A percentile compares a stretch with the other conserved stretches of the same genome.
Conservation (phyloP, 306 rosid species). For the Sindora glabra region DNA sequence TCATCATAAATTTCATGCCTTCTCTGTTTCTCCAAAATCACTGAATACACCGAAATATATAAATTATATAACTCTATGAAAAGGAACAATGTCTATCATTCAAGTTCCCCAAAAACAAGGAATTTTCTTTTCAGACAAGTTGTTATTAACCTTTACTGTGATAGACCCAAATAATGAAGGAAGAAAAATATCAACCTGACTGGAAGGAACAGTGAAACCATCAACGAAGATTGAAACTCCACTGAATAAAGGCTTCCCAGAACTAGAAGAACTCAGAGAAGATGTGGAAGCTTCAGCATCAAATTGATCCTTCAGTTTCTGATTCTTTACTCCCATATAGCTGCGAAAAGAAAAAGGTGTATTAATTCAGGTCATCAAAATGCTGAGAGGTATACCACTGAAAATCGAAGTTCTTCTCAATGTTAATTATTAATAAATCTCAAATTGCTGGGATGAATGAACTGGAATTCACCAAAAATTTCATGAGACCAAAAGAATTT, state of each 20-base stretch:
- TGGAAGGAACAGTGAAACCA: constrained; percentile 87
- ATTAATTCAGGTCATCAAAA: background rate
- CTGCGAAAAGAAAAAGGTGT: no score
- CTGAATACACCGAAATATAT: background rate
- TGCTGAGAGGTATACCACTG: background rate
- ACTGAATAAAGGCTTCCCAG: constrained; percentile 41
- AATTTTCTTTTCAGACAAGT: background rate
- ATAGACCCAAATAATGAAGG: no score
- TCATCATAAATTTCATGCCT: background rate
- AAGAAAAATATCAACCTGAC: constrained; percentile 51
- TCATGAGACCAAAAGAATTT: background rate
- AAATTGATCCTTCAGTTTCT: constrained; percentile 72
- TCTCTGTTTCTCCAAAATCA: background rate
- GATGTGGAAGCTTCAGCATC: constrained; percentile 51
- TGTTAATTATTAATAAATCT: background rate
- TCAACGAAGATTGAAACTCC: constrained; percentile 87
- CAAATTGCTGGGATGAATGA: background rate
- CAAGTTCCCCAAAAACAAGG: background rate
- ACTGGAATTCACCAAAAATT: background rate
- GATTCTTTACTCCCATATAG: constrained; percentile 71
- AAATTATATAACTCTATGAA: no score
- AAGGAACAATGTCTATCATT: background rate
- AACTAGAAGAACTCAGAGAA: constrained; percentile 19
- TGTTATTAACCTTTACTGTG: background rate
- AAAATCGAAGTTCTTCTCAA: background rate